A percentile compares a stretch with the other conserved stretches of the same genome.
Evolutionary conservation across 78 protist species (phyloP).

Genomic region (Mastigamoeba balamuthi): DNA sequence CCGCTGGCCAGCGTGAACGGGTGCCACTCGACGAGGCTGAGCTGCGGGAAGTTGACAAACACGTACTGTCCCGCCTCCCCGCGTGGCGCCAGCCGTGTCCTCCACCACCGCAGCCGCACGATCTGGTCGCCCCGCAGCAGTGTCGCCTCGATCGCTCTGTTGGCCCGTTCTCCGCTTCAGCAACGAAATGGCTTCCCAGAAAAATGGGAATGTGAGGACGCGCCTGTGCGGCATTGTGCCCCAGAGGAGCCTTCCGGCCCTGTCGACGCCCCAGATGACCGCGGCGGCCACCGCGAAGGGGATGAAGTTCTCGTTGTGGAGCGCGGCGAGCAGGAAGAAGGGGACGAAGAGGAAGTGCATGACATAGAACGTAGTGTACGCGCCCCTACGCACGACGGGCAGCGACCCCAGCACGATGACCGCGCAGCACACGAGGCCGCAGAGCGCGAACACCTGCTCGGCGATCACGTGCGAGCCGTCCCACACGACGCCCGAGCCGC

Average conservation of each 20-base stretch:
- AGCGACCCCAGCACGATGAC: neutral
- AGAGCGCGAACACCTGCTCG: neutral
- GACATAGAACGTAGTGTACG: neutral
- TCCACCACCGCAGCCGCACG: too few species aligned
- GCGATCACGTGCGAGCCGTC: neutral
- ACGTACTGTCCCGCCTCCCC: neutral
- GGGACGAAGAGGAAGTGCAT: neutral
- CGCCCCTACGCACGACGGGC: neutral
- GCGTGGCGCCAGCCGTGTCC: too few species aligned
- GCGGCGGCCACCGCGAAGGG: neutral
- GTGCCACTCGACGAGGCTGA: neutral
- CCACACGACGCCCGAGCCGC: neutral
- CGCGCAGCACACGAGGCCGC: neutral
- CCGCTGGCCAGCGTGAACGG: neutral
- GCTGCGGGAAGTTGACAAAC: neutral
- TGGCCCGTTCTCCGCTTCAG: too few species aligned
- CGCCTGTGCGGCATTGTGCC: neutral
- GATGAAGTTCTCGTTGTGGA: neutral
- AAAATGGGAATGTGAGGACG: too few species aligned
- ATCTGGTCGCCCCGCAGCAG: too few species aligned
- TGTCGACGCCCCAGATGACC: neutral
- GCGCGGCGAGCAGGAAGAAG: neutral
- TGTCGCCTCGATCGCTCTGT: too few species aligned
- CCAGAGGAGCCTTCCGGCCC: neutral
- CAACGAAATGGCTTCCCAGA: too few species aligned